A percentile compares a stretch with the other conserved stretches of the same genome.
Conservation (phyloP, 2,329 filamentous ascomycete species). For the Didymella sp. region DNA sequence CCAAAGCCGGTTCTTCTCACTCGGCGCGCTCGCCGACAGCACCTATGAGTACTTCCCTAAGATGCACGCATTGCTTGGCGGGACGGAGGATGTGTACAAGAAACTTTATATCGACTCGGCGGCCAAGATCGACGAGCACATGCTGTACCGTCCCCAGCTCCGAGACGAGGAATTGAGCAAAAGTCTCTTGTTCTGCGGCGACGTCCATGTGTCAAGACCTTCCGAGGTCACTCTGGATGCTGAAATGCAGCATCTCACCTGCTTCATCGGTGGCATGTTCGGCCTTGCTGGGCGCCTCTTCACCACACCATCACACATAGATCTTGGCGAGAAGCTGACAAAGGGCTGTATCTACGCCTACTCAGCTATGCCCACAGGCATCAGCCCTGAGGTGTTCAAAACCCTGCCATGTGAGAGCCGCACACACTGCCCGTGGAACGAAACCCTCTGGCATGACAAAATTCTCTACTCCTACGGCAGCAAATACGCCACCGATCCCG, state of each 20-base stretch:
- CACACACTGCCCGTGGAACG: conserved; percentile 60
- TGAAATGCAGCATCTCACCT: conserved; percentile 65
- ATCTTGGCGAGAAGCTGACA: conserved; percentile 64
- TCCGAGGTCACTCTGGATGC: conserved; percentile 46
- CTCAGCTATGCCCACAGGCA: conserved; percentile 60
- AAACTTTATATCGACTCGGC: conserved; percentile 64
- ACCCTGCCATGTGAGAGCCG: conserved; percentile 57
- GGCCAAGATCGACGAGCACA: conserved; percentile 54
- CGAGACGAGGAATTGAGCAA: conserved; percentile 35
- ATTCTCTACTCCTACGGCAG: conserved; percentile 34
- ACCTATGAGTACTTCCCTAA: conserved; percentile 52
- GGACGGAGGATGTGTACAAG: conserved; percentile 55
- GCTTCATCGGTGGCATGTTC: conserved; percentile 69
- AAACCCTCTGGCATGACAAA: conserved; percentile 57
- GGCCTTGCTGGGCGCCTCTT: conserved; percentile 65
- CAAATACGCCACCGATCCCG: conserved; percentile 24
- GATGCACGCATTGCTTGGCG: conserved; percentile 51
- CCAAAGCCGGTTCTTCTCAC: conserved; percentile 40
- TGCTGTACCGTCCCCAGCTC: conserved; percentile 57
- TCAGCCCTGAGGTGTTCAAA: conserved; percentile 67
- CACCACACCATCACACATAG: conserved; percentile 58
- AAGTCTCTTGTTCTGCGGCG: conserved; percentile 44
- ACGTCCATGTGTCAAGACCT: conserved; percentile 38
- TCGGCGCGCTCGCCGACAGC: conserved; percentile 50
- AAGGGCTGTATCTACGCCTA: conserved; percentile 69